A percentile compares a stretch with the other conserved stretches of the same genome.
Conservation (phyloP, 768 basidiomycete genomes). For the Amanita jacksonii region DNA sequence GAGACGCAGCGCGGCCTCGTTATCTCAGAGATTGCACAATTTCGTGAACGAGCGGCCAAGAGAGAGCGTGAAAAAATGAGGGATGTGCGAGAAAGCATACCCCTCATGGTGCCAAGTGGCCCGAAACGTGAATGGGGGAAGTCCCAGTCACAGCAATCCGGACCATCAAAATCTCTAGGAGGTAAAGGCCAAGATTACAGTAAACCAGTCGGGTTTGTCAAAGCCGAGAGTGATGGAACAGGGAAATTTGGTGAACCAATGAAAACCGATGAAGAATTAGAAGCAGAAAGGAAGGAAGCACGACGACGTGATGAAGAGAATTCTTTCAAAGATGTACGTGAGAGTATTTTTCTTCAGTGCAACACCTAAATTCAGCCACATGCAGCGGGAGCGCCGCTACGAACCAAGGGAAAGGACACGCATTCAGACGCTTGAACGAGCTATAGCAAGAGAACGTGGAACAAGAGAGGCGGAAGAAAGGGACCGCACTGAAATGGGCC, state of each 20-base stretch:
- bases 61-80: conserved; percentile 82
- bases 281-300: conserved; percentile 69
- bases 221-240: conserved; percentile 37
- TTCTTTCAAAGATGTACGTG: conserved; percentile 78
- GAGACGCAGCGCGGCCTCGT: conserved; percentile 90
- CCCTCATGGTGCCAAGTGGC: conserved; percentile 52
- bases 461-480: conserved; percentile 72
- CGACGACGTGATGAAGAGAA: conserved; percentile 72
- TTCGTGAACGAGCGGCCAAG: conserved; percentile 90
- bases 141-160: conserved; percentile 29
- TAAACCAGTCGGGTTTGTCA: conserved; percentile 80
- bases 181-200: conserved; percentile 69
- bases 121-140: conserved; percentile 82
- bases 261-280: conserved; percentile 78
- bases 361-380: too few species aligned
- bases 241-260: conserved; percentile 17
- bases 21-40: conserved; percentile 93
- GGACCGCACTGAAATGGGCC: conserved; percentile 71
- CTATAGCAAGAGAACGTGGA: conserved; percentile 61
- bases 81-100: conserved; percentile 57
- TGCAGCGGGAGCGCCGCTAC: conserved; percentile 88
- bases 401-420: conserved; percentile 83
- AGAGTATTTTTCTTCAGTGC: conserved; percentile 1
- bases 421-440: conserved; percentile 66
- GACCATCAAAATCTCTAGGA: conserved; percentile 36